phyloP scores from a whole-genome alignment of 495 filamentous ascomycete species.

The Penicillium macrosclerotiorum region DNA sequence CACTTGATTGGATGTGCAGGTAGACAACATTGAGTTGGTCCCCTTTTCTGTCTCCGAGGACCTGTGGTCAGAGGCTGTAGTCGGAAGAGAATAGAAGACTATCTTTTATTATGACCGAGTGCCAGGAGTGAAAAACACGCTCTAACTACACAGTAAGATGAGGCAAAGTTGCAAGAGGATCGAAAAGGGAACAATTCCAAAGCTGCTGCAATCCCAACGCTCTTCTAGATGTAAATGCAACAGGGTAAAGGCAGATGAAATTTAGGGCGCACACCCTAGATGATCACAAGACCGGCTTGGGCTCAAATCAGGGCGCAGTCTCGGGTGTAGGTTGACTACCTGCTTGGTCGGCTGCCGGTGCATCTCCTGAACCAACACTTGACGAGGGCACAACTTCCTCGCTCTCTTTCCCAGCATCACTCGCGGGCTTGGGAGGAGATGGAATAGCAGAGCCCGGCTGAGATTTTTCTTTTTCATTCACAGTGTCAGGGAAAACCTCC shows the following conservation, averaged over 20 bases:
- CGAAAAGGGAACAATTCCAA: constrained; percentile 1
- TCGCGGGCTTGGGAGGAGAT: constrained; percentile 17
- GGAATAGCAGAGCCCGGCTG: constrained; percentile 16
- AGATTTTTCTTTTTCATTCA: constrained; percentile 25
- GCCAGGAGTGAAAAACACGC: constrained; percentile 6
- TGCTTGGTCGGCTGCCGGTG: background rate
- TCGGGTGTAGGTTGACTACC: constrained; percentile 6
- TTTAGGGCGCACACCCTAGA: background rate
- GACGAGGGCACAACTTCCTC: constrained; percentile 12
- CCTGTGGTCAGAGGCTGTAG: too few relatives aligned
- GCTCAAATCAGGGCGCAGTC: constrained; percentile 5
- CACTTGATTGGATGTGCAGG: too few relatives aligned
- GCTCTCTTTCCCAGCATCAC: constrained; percentile 9
- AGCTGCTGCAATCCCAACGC: constrained; percentile 5
- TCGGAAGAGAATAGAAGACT: background rate
- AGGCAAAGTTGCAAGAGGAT: constrained; percentile 4
- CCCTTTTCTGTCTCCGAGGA: too few relatives aligned
- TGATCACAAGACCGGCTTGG: background rate
- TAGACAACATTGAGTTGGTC: background rate
- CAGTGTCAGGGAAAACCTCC: constrained; percentile 47
- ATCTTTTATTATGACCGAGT: constrained; percentile 9
- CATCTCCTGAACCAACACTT: background rate
- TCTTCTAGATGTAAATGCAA: constrained; percentile 23
- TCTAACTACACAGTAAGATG: constrained; percentile 24
- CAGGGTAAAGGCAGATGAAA: constrained; percentile 1